A percentile compares a stretch with the other conserved stretches of the same genome.
These are phyloP conservation scores for Rubroboletus pulcherrimus DNA, from an alignment of 768 basidiomycete species.

Conservation along the genomic window DNA sequence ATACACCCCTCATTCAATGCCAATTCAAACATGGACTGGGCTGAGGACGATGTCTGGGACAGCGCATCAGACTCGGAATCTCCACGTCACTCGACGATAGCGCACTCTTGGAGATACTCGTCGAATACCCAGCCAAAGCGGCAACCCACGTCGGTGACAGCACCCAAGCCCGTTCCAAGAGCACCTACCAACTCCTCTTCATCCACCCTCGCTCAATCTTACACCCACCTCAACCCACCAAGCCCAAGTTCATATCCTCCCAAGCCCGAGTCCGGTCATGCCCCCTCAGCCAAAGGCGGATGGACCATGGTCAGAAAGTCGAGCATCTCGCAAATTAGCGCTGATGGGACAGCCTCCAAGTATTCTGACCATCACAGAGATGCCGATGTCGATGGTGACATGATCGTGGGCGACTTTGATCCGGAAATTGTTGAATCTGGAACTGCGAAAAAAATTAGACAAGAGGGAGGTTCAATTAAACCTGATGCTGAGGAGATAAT, in stretches of 20 bases:
- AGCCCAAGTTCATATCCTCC: slow-evolving; percentile 74
- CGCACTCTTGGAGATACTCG: slow-evolving; percentile 42
- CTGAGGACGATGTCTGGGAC: slow-evolving; percentile 88
- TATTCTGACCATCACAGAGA: slow-evolving; percentile 38
- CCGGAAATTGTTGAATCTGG: slow-evolving; percentile 41
- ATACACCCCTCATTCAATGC: slow-evolving; percentile 48
- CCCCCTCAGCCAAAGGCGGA: slow-evolving; percentile 49
- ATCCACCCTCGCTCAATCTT: slow-evolving; percentile 72
- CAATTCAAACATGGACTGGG: slow-evolving; percentile 59
- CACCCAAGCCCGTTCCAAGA: slow-evolving; percentile 56
- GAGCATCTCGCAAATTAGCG: slow-evolving; percentile 24
- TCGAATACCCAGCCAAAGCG: slow-evolving; percentile 22
- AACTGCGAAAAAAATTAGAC: slow-evolving; percentile 39
- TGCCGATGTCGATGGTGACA: slow-evolving; percentile 68
- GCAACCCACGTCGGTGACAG: slow-evolving; percentile 33
- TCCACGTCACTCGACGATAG: slow-evolving; percentile 49
- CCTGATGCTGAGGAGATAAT: slow-evolving; percentile 73
- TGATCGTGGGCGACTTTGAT: slow-evolving; percentile 76
- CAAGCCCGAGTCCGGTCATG: slow-evolving; percentile 39
- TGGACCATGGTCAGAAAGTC: slow-evolving; percentile 74
- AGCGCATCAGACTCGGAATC: slow-evolving; percentile 77
- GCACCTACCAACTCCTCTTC: slow-evolving; percentile 49
- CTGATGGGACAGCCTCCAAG: slow-evolving; percentile 23
- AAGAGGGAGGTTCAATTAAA: slow-evolving; percentile 50
- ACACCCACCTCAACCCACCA: slow-evolving; percentile 74